Conservation (phyloP, 192 early-diverging fungal genomes). For the Nowakowskiella sp. region DNA sequence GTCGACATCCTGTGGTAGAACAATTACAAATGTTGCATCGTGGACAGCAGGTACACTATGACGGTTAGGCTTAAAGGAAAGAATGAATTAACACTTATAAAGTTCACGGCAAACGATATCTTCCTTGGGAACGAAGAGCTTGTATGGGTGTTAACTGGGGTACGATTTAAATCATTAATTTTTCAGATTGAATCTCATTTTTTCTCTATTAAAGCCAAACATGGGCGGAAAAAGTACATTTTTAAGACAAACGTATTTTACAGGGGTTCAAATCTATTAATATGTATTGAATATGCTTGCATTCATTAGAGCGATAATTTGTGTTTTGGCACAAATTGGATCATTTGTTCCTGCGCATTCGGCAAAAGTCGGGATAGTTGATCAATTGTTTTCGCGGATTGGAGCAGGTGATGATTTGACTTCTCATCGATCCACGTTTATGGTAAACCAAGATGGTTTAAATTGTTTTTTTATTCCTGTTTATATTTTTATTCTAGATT, state of each 20-base stretch:
- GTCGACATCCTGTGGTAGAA: conserved; percentile 69
- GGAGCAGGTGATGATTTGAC: conserved; percentile 65
- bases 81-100: conserved; percentile 5
- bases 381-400: conserved; percentile 65
- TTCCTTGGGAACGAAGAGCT: conserved; percentile 24
- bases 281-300: conserved; percentile 9
- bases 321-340: conserved; percentile 65
- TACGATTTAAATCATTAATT: conserved; percentile 10
- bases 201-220: conserved; percentile 58
- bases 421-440: conserved; percentile 64
- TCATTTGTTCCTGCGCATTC: conserved; percentile 60
- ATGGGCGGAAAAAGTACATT: conserved; percentile 74
- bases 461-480: too few relatives aligned
- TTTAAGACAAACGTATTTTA: conserved; percentile 53
- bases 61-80: too few relatives aligned
- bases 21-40: conserved; percentile 26
- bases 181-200: background rate
- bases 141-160: conserved; percentile 19
- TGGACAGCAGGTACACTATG: conserved; percentile 19
- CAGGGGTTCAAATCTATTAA: background rate
- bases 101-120: conserved; percentile 52
- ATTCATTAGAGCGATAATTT: conserved; percentile 37
- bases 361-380: conserved; percentile 58
- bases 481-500: too few relatives aligned
- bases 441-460: conserved; percentile 32